These are phyloP conservation scores for Backusella psychrophila DNA, from an alignment of 192 early-diverging fungal species.

Conservation along the genomic window DNA sequence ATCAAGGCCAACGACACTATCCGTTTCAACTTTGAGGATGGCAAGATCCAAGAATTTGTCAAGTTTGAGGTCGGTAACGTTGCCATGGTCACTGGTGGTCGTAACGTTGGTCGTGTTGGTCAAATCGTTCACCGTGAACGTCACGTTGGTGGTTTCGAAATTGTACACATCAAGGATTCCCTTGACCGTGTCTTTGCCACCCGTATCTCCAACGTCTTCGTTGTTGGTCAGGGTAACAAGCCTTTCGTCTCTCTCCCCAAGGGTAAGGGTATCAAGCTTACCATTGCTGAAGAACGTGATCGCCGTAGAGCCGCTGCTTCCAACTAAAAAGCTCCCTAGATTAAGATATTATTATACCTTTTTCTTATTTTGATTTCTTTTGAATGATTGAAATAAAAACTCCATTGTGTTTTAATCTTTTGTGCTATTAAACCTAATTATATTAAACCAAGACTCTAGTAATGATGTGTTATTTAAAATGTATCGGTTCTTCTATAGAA, in stretches of 20 bases:
- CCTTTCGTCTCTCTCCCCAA: conserved; percentile 97
- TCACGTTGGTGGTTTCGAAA: conserved; percentile 98
- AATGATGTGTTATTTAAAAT: too few relatives aligned
- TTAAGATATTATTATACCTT: conserved; percentile 1
- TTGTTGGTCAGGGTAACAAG: conserved; percentile 85
- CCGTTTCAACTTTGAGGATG: conserved; percentile 92
- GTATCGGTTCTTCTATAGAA: too few relatives aligned
- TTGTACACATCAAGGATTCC: conserved; percentile 98
- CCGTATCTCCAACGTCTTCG: conserved; percentile 93
- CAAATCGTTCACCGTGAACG: conserved; percentile 94
- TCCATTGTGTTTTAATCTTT: neutral
- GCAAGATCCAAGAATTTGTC: conserved; percentile 91
- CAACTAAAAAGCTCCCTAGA: neutral
- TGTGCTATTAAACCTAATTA: neutral
- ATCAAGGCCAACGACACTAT: conserved; percentile 99
- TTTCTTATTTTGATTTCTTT: neutral
- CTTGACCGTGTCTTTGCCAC: conserved; percentile 96
- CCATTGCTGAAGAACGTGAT: conserved; percentile 99
- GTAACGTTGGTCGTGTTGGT: conserved; percentile 98
- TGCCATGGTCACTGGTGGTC: conserved; percentile 97
- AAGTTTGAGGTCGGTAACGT: conserved; percentile 99
- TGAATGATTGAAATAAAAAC: conserved; percentile 5
- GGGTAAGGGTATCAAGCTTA: conserved; percentile 98
- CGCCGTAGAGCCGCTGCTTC: conserved; percentile 46
- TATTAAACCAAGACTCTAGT: too few relatives aligned